Percentiles rank a stretch among this genome's conserved stretches.
Evolutionary conservation across 208 protist genomes (phyloP).

Genomic region (Porcisia hertigi): DNA sequence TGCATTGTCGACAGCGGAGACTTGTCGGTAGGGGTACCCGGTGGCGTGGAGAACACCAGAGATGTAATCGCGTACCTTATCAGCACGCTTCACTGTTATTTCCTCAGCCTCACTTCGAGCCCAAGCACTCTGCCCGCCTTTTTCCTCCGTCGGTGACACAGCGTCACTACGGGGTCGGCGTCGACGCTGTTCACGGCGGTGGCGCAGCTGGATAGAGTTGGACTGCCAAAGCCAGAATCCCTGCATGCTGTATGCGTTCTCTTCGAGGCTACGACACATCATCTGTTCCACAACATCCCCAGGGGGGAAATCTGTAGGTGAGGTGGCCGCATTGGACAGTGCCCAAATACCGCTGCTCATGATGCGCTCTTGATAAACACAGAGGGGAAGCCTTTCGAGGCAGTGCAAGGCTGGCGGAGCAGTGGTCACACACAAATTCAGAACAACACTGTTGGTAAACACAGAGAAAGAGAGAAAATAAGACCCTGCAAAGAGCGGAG

Average conservation of each 20-base stretch:
- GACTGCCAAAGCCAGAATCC: constrained; percentile 42
- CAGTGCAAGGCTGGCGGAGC: not conserved
- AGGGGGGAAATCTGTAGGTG: constrained; percentile 8
- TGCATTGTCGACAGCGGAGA: constrained; percentile 1
- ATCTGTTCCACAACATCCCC: constrained; percentile 30
- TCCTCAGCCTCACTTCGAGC: constrained; percentile 10
- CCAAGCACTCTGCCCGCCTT: not conserved
- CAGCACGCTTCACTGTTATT: constrained; percentile 14
- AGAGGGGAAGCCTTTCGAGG: constrained; percentile 1
- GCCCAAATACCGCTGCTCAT: constrained; percentile 24
- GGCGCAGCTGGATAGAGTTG: constrained; percentile 26
- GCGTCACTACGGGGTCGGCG: constrained; percentile 19
- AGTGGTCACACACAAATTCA: not conserved
- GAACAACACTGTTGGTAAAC: not conserved
- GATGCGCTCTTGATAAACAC: not conserved
- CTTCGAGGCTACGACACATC: constrained; percentile 30
- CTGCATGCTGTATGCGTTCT: constrained; percentile 36
- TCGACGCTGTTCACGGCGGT: constrained; percentile 22
- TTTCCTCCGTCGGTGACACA: not conserved
- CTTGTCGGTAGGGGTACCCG: constrained; percentile 23
- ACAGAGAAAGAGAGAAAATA: no score
- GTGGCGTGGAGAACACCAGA: constrained; percentile 31
- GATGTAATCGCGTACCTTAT: constrained; percentile 27
- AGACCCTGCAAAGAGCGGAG: no score
- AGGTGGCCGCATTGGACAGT: not conserved